These are phyloP conservation scores for Backusella tuberculispora DNA, from an alignment of 192 early-diverging fungal species.

Conservation along the genomic window DNA sequence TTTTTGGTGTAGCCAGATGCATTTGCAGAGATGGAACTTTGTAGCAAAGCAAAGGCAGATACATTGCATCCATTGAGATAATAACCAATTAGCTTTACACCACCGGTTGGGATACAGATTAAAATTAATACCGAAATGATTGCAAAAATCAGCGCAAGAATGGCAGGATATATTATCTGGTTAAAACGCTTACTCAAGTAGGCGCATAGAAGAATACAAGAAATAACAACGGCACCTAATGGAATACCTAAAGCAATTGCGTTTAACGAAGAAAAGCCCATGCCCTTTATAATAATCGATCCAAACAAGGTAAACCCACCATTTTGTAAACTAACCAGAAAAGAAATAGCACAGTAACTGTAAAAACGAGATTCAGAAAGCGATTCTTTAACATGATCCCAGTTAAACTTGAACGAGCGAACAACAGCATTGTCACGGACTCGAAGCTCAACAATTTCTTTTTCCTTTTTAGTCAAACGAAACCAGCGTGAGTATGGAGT, in stretches of 20 bases:
- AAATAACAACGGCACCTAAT: neutral
- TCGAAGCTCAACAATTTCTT: conserved; percentile 24
- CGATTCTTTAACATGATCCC: conserved; percentile 23
- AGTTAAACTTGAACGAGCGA: conserved; percentile 12
- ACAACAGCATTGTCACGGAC: conserved; percentile 30
- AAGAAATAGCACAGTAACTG: conserved; percentile 5
- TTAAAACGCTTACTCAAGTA: conserved; percentile 6
- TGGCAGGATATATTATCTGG: conserved; percentile 14
- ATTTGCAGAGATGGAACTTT: conserved; percentile 10
- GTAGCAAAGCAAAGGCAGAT: neutral
- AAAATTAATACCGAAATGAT: conserved; percentile 21
- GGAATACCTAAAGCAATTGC: conserved; percentile 25
- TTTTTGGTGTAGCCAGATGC: conserved; percentile 22
- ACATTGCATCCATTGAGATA: conserved; percentile 12
- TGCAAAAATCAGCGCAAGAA: neutral
- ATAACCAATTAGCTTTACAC: conserved; percentile 20
- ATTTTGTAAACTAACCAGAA: conserved; percentile 23
- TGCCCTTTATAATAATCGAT: conserved; percentile 15
- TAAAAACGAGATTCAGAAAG: conserved; percentile 26
- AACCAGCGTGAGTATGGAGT: conserved; percentile 20
- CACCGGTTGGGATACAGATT: neutral
- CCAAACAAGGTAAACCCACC: conserved; percentile 26
- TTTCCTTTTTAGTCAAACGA: neutral
- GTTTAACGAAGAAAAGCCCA: conserved; percentile 25
- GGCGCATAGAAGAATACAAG: neutral